These are phyloP conservation scores for Colletotrichum noveboracense DNA, from an alignment of 2,329 filamentous ascomycete species.

Conservation along the genomic window DNA sequence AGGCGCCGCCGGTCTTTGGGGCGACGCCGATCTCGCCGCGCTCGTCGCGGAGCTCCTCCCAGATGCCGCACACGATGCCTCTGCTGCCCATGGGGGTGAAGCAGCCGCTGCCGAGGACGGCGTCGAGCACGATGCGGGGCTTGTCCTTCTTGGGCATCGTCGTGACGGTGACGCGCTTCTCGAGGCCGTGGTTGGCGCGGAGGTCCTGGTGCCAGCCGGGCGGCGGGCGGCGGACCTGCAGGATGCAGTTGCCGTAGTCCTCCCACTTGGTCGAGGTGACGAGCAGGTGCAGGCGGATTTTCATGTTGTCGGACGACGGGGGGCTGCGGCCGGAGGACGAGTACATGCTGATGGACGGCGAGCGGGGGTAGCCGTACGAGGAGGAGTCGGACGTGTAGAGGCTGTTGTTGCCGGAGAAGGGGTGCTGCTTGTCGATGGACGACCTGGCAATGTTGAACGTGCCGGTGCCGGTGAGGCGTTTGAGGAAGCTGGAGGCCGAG, in stretches of 20 bases:
- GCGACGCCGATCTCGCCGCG: slow-evolving; percentile 59
- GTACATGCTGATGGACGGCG: slow-evolving; percentile 62
- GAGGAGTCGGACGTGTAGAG: slow-evolving; percentile 66
- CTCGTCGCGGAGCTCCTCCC: slow-evolving; percentile 75
- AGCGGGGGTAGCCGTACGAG: slow-evolving; percentile 53
- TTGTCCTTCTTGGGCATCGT: slow-evolving; percentile 69
- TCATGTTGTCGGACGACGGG: slow-evolving; percentile 77
- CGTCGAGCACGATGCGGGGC: slow-evolving; percentile 76
- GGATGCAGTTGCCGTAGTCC: slow-evolving; percentile 82
- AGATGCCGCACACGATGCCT: slow-evolving; percentile 88
- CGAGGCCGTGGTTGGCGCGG: slow-evolving; percentile 67
- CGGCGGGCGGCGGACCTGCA: slow-evolving; percentile 83
- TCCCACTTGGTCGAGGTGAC: slow-evolving; percentile 83
- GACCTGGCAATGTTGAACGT: slow-evolving; percentile 84
- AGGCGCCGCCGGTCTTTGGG: slow-evolving; percentile 55
- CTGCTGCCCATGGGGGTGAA: slow-evolving; percentile 84
- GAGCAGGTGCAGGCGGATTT: slow-evolving; percentile 84
- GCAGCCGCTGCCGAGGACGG: slow-evolving; percentile 81
- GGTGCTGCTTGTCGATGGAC: slow-evolving; percentile 65
- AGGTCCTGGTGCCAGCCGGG: slow-evolving; percentile 64
- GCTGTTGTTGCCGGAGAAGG: slow-evolving; percentile 60
- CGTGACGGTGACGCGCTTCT: slow-evolving; percentile 85
- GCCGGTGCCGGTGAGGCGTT: slow-evolving; percentile 73
- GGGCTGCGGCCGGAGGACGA: slow-evolving; percentile 56
- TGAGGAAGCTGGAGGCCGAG: slow-evolving; percentile 79